Conservation (phyloP, 2,329 filamentous ascomycete species). For the Penicillium brasilianum region DNA sequence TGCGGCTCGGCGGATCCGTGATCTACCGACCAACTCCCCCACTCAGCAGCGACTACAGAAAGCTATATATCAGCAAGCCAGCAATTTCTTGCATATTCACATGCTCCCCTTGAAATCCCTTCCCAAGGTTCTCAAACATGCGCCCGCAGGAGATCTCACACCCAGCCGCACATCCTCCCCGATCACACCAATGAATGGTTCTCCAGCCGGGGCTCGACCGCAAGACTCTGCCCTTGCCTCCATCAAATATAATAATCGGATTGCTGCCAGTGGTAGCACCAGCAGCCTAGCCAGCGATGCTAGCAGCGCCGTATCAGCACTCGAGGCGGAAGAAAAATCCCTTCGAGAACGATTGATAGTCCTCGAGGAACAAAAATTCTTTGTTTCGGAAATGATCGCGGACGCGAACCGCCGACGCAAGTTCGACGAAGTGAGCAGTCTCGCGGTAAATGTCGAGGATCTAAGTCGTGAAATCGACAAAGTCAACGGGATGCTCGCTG, state of each 20-base stretch:
- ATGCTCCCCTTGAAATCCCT: constrained; percentile 85
- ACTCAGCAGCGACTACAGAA: constrained; percentile 78
- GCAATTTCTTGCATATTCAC: constrained; percentile 81
- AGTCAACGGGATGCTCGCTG: constrained; percentile 67
- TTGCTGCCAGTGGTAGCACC: constrained; percentile 55
- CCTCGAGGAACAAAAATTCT: constrained; percentile 87
- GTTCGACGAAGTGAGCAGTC: constrained; percentile 83
- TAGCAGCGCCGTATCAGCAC: constrained; percentile 64
- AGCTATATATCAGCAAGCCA: constrained; percentile 81
- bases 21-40: constrained; percentile 73
- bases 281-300: constrained; percentile 60
- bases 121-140: constrained; percentile 69
- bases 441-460: constrained; percentile 82
- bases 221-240: constrained; percentile 58
- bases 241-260: constrained; percentile 61
- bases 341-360: constrained; percentile 80
- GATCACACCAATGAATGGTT: constrained; percentile 30
- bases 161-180: constrained; percentile 34
- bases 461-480: constrained; percentile 76
- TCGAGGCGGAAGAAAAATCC: constrained; percentile 84
- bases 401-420: constrained; percentile 75
- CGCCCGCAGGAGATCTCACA: constrained; percentile 53
- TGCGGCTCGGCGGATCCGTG: constrained; percentile 79
- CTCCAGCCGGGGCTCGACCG: constrained; percentile 34
- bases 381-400: constrained; percentile 84